Evolutionary conservation across 192 early-diverging fungal species (phyloP).

Genomic region (Backusella westeae): DNA sequence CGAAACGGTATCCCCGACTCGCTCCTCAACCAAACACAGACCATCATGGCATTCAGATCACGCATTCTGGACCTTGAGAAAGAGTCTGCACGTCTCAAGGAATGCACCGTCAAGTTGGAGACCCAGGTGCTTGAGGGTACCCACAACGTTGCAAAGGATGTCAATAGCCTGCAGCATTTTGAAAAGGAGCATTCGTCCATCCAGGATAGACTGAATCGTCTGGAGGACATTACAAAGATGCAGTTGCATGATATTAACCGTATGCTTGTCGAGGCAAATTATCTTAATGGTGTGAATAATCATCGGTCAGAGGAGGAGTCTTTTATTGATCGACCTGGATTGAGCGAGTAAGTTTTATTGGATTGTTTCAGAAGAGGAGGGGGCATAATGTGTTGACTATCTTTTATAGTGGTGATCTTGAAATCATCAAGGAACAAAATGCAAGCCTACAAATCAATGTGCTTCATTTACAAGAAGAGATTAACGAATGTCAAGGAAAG

Average conservation of each 20-base stretch:
- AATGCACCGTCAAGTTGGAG: slow-evolving; percentile 31
- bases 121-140: slow-evolving; percentile 14
- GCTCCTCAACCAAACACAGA: slow-evolving; percentile 32
- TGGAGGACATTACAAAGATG: slow-evolving; percentile 44
- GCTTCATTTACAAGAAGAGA: slow-evolving; percentile 38
- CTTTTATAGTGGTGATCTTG: slow-evolving; percentile 36
- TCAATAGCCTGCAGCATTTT: slow-evolving; percentile 22
- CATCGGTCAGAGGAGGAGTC: slow-evolving; percentile 44
- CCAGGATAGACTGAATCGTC: slow-evolving; percentile 24
- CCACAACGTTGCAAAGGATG: slow-evolving; percentile 39
- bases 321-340: slow-evolving; percentile 47
- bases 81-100: slow-evolving; percentile 28
- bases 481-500: slow-evolving; percentile 27
- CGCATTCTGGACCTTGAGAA: slow-evolving; percentile 40
- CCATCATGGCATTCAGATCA: slow-evolving; percentile 33
- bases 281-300: slow-evolving; percentile 46
- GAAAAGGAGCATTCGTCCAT: slow-evolving; percentile 26
- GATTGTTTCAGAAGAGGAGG: too few species aligned
- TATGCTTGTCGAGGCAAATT: slow-evolving; percentile 56
- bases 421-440: slow-evolving; percentile 53
- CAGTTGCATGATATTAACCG: slow-evolving; percentile 51
- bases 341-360: slow-evolving; percentile 37
- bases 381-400: too few species aligned
- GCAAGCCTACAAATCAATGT: slow-evolving; percentile 46
- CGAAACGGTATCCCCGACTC: slow-evolving; percentile 35